Base-by-base conservation (phyloP, 2,329 filamentous ascomycete genomes). In the Chalara sp. region DNA sequence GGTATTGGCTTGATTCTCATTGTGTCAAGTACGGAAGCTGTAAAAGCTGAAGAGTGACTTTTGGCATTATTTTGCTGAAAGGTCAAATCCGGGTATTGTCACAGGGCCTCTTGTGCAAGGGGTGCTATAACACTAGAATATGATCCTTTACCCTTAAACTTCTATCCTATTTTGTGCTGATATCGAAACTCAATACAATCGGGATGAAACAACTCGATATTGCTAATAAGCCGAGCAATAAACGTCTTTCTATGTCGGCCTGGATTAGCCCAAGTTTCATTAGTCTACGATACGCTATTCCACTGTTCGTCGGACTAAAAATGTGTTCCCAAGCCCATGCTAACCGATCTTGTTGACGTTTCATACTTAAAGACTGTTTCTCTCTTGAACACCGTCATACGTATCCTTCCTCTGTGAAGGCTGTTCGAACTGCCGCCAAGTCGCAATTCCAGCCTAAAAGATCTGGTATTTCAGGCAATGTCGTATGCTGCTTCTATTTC, bases 361-460 rank as follows among this genome's bases (percentile, higher is more conserved):
- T n/a, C n/a, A 40, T 43, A 11, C 51, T 47, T 10, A 59, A 41
- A 28, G 45, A 32, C 5, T 42, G 48, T 31, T 54, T 59, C 28
- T 42, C 37, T 7, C 41, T 32, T 39, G 53, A 28, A 44, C 44
- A 12, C 11, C 43, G 40, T 32, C 54, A 41, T 43, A 28, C 35
- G 49, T 46, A 37, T 10, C 35, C 35, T n/a, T 37, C 35, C 4
- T n/a, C 8, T n/a, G 8, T 4, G n/a, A 37, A 37, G 56, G 52
- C 51, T 30, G 40, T 49, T 5, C 40, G 5, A 49, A 58, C 58
- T 1, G 52, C 48, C n/a, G 46, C 50, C 28, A 47, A 47, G 4
- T 32, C 42, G 35, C 43, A 59, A 35, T 56, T 29, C 50, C 37
- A 58, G 1, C 46, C 46, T 21, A 59, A 46, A 5, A 58, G 49